Base-by-base conservation (phyloP, 768 basidiomycete genomes). In the Kwoniella dejecticola region DNA sequence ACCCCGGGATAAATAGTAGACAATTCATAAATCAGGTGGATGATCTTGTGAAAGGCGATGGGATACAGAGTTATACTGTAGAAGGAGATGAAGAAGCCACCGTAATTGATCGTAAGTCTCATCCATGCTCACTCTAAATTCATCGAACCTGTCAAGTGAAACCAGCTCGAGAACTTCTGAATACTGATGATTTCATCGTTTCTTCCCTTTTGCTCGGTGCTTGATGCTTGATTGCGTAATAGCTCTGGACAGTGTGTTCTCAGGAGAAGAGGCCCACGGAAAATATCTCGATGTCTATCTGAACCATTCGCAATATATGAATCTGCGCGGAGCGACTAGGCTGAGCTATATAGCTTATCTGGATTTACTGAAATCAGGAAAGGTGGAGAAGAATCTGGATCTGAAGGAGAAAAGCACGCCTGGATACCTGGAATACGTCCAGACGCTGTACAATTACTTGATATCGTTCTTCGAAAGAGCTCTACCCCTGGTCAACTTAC, bases 231-330 rank as follows among this genome's bases (percentile, higher is more conserved):
- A 19, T 38, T 3, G 29, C 19, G 24, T n/a, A 31, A 33, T 42
- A 79, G 77, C 75, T 49, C 68, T 82, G 38, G 79, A 81, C 60
- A 70, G 77, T 44, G 71, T 95, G 69, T 99, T 99, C 81, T 95
- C 94, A 12, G 96, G 96, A 31, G 95, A 98, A 82, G 96, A 99
- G 77, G 84, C 85, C 7, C 91, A 94, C 69, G 96, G 96, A 52
- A 90, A 90, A 79, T 97, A 95, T 76, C 85, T 98, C 63, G 96
- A 99, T 79, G 78, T 99, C 59, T 90, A 98, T 77, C 82, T 86
- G 50, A 87, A 90, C 61, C 96, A 98, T 71, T 85, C 88, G 48
- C 82, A 89, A 49, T 98, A 90, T 81, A 87, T 86, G 81, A 99
- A 99, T 79, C 79, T 99, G 66, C 90, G 90, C 80, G 85, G 88